These are phyloP conservation scores for Lasiodiplodia gonubiensis DNA, from an alignment of 2,329 filamentous ascomycete genomes.

Conservation along the genomic window DNA sequence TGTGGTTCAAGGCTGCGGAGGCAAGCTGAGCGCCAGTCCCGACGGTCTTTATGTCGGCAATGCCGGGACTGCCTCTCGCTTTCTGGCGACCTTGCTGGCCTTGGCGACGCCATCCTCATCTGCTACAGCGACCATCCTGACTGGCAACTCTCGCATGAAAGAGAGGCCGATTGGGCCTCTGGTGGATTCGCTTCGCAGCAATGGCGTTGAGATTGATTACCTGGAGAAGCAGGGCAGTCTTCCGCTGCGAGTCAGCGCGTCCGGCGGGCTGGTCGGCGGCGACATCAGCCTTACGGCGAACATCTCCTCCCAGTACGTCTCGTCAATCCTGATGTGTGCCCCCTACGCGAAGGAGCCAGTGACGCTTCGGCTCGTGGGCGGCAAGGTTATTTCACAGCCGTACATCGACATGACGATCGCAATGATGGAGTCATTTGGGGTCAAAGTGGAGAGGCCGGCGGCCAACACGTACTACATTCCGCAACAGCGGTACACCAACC, in stretches of 20 bases:
- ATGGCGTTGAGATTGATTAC: constrained; percentile 85
- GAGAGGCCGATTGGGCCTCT: constrained; percentile 90
- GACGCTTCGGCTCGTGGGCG: constrained; percentile 85
- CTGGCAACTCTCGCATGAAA: constrained; percentile 96
- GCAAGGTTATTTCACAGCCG: constrained; percentile 93
- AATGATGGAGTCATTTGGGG: constrained; percentile 95
- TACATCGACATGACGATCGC: constrained; percentile 99
- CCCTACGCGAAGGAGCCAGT: constrained; percentile 96
- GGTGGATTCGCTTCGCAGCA: constrained; percentile 84
- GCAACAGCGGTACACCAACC: constrained; percentile 80
- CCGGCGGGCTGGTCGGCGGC: constrained; percentile 66
- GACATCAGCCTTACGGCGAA: constrained; percentile 91
- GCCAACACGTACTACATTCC: constrained; percentile 94
- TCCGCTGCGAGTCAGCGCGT: constrained; percentile 79
- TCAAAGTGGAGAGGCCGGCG: constrained; percentile 75
- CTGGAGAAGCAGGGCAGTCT: constrained; percentile 82
- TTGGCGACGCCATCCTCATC: constrained; percentile 70
- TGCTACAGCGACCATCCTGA: constrained; percentile 76
- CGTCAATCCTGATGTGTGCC: constrained; percentile 93
- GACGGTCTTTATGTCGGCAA: constrained; percentile 91
- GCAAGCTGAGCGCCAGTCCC: constrained; percentile 75
- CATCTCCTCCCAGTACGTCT: constrained; percentile 98
- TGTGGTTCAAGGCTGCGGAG: constrained; percentile 89
- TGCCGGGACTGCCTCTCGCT: constrained; percentile 92
- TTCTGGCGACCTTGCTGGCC: constrained; percentile 88